Evolutionary conservation across 2,329 filamentous ascomycete species (phyloP).

Genomic region (Epichloe gansuensis): DNA sequence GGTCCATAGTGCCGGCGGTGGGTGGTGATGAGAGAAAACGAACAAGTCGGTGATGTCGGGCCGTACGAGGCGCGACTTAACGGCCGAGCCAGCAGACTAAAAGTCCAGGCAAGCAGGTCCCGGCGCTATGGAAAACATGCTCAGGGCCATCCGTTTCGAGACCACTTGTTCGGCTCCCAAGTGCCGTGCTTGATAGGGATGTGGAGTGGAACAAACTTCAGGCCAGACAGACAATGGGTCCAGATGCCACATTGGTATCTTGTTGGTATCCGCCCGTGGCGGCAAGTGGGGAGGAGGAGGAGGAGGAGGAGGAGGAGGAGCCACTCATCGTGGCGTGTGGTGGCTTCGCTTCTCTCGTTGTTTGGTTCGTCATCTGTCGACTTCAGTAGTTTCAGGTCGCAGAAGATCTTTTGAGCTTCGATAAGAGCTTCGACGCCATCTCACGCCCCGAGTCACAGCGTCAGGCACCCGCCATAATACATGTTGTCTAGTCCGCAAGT

Average conservation of each 20-base stretch:
- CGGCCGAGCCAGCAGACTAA: background rate
- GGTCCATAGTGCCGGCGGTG: background rate
- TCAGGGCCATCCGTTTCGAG: background rate
- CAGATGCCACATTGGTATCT: background rate
- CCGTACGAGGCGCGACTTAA: background rate
- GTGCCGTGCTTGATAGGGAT: slow-evolving; percentile 1
- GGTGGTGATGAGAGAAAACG: too few species aligned
- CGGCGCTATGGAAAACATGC: background rate
- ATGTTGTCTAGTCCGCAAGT: background rate
- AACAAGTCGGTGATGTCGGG: background rate
- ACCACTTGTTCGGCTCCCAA: background rate
- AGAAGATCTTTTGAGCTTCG: background rate
- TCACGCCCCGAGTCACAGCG: background rate
- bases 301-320: background rate
- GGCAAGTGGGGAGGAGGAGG: background rate
- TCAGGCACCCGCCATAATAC: background rate
- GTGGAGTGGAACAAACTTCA: background rate
- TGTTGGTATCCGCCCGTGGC: background rate
- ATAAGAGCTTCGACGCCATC: background rate
- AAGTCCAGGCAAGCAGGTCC: background rate
- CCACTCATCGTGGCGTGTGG: background rate
- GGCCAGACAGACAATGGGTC: background rate
- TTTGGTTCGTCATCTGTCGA: background rate
- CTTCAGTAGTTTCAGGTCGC: background rate
- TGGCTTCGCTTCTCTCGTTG: background rate